Percentiles rank a stretch among this genome's conserved stretches.
Conservation (phyloP, 495 filamentous ascomycete species). For the Poronia punctata region DNA sequence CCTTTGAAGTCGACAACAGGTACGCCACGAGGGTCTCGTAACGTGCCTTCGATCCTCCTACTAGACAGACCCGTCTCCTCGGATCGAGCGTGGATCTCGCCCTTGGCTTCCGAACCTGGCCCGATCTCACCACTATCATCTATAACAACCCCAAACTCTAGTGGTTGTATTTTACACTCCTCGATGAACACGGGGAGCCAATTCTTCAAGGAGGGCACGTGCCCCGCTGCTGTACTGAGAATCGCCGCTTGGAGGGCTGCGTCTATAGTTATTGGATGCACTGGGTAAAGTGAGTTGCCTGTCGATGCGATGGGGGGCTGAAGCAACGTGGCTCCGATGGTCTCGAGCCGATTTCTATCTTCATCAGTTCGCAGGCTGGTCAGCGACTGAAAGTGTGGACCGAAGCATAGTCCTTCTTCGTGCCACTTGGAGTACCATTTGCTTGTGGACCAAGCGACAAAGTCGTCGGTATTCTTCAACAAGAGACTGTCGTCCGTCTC, state of each 20-base stretch:
- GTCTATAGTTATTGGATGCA: constrained; percentile 28
- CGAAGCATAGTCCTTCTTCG: constrained; percentile 11
- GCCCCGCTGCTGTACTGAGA: constrained; percentile 9
- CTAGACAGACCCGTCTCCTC: constrained; percentile 9
- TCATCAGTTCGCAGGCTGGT: constrained; percentile 4
- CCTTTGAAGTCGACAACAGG: constrained; percentile 7
- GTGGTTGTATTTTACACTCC: constrained; percentile 6
- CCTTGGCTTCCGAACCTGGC: background rate
- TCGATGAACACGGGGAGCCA: constrained; percentile 13
- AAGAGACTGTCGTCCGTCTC: too few relatives aligned
- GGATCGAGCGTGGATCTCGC: constrained; percentile 6
- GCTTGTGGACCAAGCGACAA: constrained; percentile 1
- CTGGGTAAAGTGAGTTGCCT: constrained; percentile 11
- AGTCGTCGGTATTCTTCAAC: constrained; percentile 4
- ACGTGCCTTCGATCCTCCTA: constrained; percentile 3
- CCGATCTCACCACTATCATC: too few relatives aligned
- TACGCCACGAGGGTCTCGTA: background rate
- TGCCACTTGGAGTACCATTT: constrained; percentile 9
- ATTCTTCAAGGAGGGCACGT: background rate
- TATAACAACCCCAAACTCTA: too few relatives aligned
- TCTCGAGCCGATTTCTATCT: background rate
- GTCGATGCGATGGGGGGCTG: background rate
- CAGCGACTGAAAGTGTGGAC: constrained; percentile 8
- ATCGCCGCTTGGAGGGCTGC: constrained; percentile 22
- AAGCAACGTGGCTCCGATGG: constrained; percentile 1